Base-by-base conservation (phyloP, 805 yeast species). In the Yamadazyma endophytica region DNA sequence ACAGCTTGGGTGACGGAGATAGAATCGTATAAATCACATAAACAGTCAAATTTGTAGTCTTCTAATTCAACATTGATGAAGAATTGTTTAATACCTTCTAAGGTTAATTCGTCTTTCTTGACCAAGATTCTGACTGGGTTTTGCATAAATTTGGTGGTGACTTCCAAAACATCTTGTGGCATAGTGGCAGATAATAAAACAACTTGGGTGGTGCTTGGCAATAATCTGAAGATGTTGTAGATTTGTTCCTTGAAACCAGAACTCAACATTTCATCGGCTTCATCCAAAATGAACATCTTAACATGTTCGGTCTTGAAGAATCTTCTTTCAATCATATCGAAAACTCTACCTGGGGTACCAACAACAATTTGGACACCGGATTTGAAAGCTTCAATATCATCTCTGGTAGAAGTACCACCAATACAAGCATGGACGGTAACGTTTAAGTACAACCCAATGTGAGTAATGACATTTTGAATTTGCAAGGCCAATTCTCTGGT, bases 271-370 rank as follows among this genome's bases (percentile, higher is more conserved):
- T 92, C 97, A 73, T 90, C 98, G 54, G 97, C 97, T 73, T 90
- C 98, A 70, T 90, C 98, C 55, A 92, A 74, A 57, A 90, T 80
- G 68, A 92, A 77, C 94, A 92, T 87, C 73, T 88, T 87, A 54
- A 92, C 73, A 61, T 80, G 74, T 51, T 85, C 77, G 43, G 95
- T 82, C 58, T 70, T 79, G 64, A 92, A 79, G 66, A 70, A 73
- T 54, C 95, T 75, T 61, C 97, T 79, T 65, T 85, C 84, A 57
- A 92, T 89, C 90, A 92, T 87, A 64, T 92, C 97, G 53, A 71
- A 77, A 44, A 92, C 97, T 70, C 98, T 80, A 56, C 98, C 98
- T 50, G 98, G 98, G 38, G 98, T 92, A 58, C 97, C 98, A 52
- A 88, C 90, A 37, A 92, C 94, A 37, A 90, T 75, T 68, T 90